Base-by-base conservation (phyloP, 306 rosid genomes). In the Prunus davidiana region DNA sequence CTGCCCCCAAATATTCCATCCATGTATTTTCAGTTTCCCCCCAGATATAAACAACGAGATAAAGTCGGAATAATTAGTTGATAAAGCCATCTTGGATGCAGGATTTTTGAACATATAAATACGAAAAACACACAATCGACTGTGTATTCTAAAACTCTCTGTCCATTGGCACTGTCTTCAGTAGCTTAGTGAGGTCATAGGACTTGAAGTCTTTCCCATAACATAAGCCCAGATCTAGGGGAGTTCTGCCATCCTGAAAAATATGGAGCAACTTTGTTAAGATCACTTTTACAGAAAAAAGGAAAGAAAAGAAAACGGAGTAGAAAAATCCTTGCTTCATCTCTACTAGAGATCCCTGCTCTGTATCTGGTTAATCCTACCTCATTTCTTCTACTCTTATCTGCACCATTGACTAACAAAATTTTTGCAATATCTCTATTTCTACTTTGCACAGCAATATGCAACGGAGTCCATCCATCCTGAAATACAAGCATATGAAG, bases 401-500 rank as follows among this genome's bases (percentile, higher is more conserved):
- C 97, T 6, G 96, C 97, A 14, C 98, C 97, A 61, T 89, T 89
- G 64, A 87, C 88, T 80, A 92, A 83, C 89, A 95, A 85, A 73
- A 92, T 83, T 79, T 95, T 95, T 43, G 83, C 94, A 64, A 95
- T 87, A 78, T 88, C 89, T 88, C 95, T 88, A 58, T 90, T 90
- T 84, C 98, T 85, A 82, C 95, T 84, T 79, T 95, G 98, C 55
- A 92, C 85, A 56, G 98, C 96, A 76, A 92, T 41, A 45, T 90
- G 98, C 88, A 95, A 90, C 8, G 98, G 92, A 46, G 97, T 92
- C 98, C 98, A 95, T 54, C 95, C 98, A 46, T 88, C 97, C 98
- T 95, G 90, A 62, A 78, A 81, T 50, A 58, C 63, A 41, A 20
- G 47, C 12, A 57, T 14, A 22, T 10, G 18, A 72, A 19, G 47